phyloP scores from a whole-genome alignment of 202 grass and related monocot species.

The Setaria viridis region DNA sequence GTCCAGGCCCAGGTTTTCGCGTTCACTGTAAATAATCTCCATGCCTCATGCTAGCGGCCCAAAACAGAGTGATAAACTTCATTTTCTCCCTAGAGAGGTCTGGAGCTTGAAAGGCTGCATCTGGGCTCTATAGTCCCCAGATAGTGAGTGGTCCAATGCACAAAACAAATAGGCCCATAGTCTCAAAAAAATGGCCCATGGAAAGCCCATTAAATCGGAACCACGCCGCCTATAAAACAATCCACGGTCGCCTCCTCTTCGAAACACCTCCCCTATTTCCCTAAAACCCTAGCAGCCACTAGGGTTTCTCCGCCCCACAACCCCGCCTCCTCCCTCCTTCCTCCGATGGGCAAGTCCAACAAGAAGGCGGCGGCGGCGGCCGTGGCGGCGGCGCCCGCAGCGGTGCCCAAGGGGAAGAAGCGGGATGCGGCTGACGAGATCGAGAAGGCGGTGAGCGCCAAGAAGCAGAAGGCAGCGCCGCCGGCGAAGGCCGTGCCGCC shows the following conservation, averaged over 20 bases:
- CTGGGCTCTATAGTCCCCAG: no score
- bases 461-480: constrained; percentile 69
- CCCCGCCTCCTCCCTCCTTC: neutral
- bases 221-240: constrained; percentile 35
- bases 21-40: no score
- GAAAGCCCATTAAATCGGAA: neutral
- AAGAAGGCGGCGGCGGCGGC: constrained; percentile 54
- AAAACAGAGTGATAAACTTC: no score
- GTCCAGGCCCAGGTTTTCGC: no score
- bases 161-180: neutral
- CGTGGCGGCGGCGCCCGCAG: neutral
- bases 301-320: constrained; percentile 38
- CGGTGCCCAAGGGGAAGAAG: constrained; percentile 56
- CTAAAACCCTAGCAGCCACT: constrained; percentile 44
- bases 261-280: neutral
- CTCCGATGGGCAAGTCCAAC: constrained; percentile 50
- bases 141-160: neutral
- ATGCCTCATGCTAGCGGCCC: no score
- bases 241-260: neutral
- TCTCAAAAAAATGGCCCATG: no score
- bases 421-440: constrained; percentile 64
- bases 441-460: constrained; percentile 61
- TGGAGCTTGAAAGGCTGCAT: no score
- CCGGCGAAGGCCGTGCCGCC: constrained; percentile 35
- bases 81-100: no score